Evolutionary conservation across 2,329 filamentous ascomycete species (phyloP), one percentile per base, ranked within the genome.

Genomic region (Monilinia fructigena): DNA sequence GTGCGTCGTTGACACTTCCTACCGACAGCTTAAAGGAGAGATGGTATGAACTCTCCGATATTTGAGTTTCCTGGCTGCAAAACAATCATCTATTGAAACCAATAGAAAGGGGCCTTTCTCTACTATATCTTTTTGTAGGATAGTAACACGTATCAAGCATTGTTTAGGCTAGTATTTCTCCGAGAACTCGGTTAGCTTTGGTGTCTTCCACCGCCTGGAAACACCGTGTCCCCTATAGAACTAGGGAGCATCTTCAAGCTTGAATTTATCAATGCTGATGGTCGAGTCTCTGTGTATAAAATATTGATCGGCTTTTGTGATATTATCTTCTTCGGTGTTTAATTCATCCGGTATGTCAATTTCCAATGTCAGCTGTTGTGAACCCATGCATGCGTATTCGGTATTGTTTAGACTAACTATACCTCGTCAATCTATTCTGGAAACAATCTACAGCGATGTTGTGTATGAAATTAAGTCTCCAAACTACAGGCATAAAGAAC

Each of bases 1-100:
- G 14, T 18, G 58, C 31, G 20, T 14, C 28, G 38, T 61, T 61
- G 58, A 50, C 58, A 60, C 58, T 60, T 60, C n/a, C n/a, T 38
- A 50, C 38, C 28, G 45, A 28, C 11, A 50, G 26, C 45, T 20
- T 35, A 38, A 50, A 38, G 8, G 45, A 50, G 31, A 52, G 26
- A 50, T 11, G 26, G 47, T 48, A 38, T 7, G 18, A 60, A 18
- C 58, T 38, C 20, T 60, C 8, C 5, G 20, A 38, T 23, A n/a
- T 38, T 16, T 60, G 58, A 38, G 23, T 50, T 18, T 31, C 20
- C n/a, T 11, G n/a, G 14, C 31, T 31, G 14, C n/a, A n/a, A 18
- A 1, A 48, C 18, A 12, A 60, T 4, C 28, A 35, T 23, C 28
- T 23, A 23, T 23, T 16, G 56, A 23, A 35, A 48, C 42, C 28